Evolutionary conservation across 768 basidiomycete species (phyloP).

Genomic region (Psilocybe azurescens): DNA sequence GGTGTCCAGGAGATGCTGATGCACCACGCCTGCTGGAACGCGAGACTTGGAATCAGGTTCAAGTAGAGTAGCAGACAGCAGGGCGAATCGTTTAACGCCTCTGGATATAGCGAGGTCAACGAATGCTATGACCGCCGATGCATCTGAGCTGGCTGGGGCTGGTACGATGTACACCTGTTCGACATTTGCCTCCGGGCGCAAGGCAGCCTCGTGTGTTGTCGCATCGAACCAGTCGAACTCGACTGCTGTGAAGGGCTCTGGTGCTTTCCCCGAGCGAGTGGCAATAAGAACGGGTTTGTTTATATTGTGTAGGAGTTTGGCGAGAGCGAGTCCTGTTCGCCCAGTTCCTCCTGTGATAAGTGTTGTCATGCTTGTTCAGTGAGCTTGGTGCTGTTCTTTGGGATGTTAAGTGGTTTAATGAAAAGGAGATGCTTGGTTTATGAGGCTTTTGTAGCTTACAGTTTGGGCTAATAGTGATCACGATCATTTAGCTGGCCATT

Average conservation of each 20-base stretch:
- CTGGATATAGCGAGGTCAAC: conserved; percentile 3
- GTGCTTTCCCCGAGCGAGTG: background rate
- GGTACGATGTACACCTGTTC: conserved; percentile 1
- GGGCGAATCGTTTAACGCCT: background rate
- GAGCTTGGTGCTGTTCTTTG: background rate
- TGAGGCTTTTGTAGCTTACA: too few relatives aligned
- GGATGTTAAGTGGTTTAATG: too few relatives aligned
- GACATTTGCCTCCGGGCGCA: background rate
- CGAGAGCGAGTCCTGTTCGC: background rate
- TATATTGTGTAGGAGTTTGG: background rate
- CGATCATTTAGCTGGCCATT: too few relatives aligned
- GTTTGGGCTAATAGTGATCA: too few relatives aligned
- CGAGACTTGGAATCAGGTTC: background rate
- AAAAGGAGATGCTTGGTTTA: too few relatives aligned
- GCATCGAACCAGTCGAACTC: background rate
- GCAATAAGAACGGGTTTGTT: background rate
- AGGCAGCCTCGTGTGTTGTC: background rate
- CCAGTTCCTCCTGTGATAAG: conserved; percentile 5
- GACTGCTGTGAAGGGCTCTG: background rate
- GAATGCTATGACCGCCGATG: background rate
- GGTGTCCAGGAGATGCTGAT: background rate
- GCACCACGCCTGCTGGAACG: background rate
- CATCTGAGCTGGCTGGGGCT: background rate
- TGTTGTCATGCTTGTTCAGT: background rate
- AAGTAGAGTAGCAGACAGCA: background rate